Evolutionary conservation across 305 asterid genomes (phyloP), one percentile per base, ranked within the genome.

Genomic region (Withania somnifera): DNA sequence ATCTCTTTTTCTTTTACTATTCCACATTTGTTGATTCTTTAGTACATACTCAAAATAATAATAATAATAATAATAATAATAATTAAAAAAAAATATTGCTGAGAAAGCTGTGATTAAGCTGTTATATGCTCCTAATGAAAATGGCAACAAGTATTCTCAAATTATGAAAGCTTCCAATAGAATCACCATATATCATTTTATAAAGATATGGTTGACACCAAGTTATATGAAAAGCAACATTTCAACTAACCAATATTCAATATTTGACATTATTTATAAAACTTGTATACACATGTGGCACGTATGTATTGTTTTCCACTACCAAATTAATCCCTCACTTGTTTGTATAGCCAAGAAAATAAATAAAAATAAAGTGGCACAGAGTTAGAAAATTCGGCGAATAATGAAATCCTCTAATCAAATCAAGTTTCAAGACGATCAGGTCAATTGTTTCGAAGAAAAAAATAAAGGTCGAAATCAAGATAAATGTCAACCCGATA

Each of bases 21-120:
- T 38, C 52, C 45, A 20, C 32, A 38, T 78, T 60, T 34, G 22
- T 36, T 75, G 57, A 50, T 28, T 32, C 47, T 34, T 3, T 34
- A 34, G 1, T 34, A 36, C 5, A 36, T 36, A 36, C 6, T 36
- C 40, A 36, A 36, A 5, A 36, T 4, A 36, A 2, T 36, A 36
- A 36, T 4, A 36, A 36, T 36, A 7, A 36, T 36, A 36, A 36
- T n/a, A n/a, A n/a, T n/a, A 36, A 36, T 0, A 5, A 36, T 36
- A 36, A 7, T 36, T 36, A 69, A 73, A 80, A 34, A 64, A 79
- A 7, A 66, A 36, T 68, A 75, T 32, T 54, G 53, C 84, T 50
- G 26, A 78, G 69, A 75, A 47, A 80, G 83, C 82, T 78, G 79
- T 67, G 36, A 82, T 81, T 89, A 60, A 84, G 87, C 86, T 84